Evolutionary conservation across 1,284 basidiomycete species (phyloP), one percentile per base, ranked within the genome.

Genomic region (Gymnopus androsaceus): DNA sequence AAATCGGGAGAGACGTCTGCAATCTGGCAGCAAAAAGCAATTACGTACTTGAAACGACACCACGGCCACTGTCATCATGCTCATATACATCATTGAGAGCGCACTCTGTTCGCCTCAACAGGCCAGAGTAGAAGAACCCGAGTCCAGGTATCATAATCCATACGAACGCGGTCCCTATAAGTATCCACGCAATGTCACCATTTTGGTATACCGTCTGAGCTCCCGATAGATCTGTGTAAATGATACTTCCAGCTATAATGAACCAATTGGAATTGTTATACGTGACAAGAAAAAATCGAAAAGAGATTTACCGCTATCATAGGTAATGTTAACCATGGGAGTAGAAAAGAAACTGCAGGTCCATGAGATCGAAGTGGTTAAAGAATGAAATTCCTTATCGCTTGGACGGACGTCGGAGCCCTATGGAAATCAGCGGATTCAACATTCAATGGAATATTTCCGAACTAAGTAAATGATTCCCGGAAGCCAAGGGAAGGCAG

Each of bases 131-230:
- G 6, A 96, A 94, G 72, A 87, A 93, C 25, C 92, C 92, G 59
- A 94, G 83, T 58, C 92, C 92, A 17, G 94, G 94, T 69, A 94
- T 82, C 95, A 97, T 97, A 72, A 96, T 80, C 84, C 88, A 95
- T 25, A 96, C 94, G 56, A 90, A 74, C 19, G 87, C 87, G 0
- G 84, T 91, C 11, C 81, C 81, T 4, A 83, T 72, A 57, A 92
- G 73, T 51, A 84, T 79, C 88, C 89, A 94, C 30, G 90, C 87
- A 55, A 92, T 90, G 71, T 94, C 90, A 60, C 92, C 92, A 23
- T 82, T 75, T 69, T 87, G 87, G 75, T 89, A 94, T 8, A 72
- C 63, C 19, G 66, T 59, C 1, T 62, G 62, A 7, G 67, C 67
- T 0, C 69, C 74, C 38, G 72, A 70, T 19, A 68, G 67, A 51